A percentile compares a stretch with the other conserved stretches of the same genome.
These are phyloP conservation scores for Gamsiella multidivaricata DNA, from an alignment of 192 early-diverging fungal species.

Conservation along the genomic window DNA sequence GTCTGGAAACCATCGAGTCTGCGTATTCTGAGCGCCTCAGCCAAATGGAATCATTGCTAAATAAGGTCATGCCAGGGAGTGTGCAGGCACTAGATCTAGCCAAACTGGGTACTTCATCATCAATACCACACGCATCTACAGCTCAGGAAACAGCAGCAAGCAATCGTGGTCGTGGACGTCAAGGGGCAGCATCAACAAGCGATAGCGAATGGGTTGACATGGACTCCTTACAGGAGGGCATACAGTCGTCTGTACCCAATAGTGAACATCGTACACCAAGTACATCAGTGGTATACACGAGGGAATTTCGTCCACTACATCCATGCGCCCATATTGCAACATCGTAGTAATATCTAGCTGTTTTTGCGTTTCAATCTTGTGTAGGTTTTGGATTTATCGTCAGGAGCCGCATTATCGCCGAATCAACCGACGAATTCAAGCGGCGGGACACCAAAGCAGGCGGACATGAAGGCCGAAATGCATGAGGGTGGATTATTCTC, in stretches of 20 bases:
- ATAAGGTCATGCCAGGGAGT: constrained; percentile 34
- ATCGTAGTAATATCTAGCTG: no score
- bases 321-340: no score
- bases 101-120: not conserved
- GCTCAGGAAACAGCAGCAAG: not conserved
- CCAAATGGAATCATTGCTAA: constrained; percentile 42
- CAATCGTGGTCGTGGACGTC: not conserved
- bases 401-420: not conserved
- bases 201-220: constrained; percentile 17
- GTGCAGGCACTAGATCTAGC: constrained; percentile 5
- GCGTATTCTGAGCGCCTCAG: constrained; percentile 48
- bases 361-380: no score
- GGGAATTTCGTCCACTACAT: no score
- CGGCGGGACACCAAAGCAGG: not conserved
- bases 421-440: not conserved
- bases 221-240: constrained; percentile 1
- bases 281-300: not conserved
- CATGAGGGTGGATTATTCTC: not conserved
- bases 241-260: not conserved
- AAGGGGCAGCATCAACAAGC: not conserved
- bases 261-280: constrained; percentile 2
- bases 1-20: constrained; percentile 44
- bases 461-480: not conserved
- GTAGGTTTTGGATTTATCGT: not conserved
- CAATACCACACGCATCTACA: constrained; percentile 5